A percentile compares a stretch with the other conserved stretches of the same genome.
These are phyloP conservation scores for Arthrobotrys conoides DNA, from an alignment of 2,329 filamentous ascomycete species.

Conservation along the genomic window DNA sequence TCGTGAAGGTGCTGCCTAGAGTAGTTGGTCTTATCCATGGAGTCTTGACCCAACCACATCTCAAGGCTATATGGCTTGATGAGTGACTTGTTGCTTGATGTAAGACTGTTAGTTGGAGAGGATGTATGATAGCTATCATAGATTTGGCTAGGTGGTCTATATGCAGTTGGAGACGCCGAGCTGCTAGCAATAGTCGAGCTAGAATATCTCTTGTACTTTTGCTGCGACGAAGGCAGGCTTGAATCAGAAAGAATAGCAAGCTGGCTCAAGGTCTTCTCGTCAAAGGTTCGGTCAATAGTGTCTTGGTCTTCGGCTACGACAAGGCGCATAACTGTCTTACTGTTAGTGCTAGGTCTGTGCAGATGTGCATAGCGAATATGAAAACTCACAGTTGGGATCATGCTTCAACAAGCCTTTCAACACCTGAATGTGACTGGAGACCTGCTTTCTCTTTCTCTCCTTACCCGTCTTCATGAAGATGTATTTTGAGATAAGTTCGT, in stretches of 20 bases:
- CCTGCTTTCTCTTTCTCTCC: constrained; percentile 73
- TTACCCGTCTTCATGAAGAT: constrained; percentile 70
- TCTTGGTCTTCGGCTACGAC: constrained; percentile 60
- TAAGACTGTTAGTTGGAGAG: constrained; percentile 32
- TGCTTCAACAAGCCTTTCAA: constrained; percentile 77
- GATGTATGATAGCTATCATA: constrained; percentile 56
- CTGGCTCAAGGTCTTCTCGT: constrained; percentile 60
- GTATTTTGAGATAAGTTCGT: constrained; percentile 79
- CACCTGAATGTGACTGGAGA: constrained; percentile 80
- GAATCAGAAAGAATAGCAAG: constrained; percentile 56
- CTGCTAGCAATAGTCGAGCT: constrained; percentile 56
- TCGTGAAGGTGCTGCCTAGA: constrained; percentile 62
- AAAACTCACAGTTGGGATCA: constrained; percentile 74
- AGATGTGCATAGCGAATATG: constrained; percentile 12
- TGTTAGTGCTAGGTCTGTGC: constrained; percentile 57
- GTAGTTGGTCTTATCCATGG: constrained; percentile 55
- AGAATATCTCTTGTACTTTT: constrained; percentile 59
- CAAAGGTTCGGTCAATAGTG: constrained; percentile 58
- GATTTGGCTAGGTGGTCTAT: constrained; percentile 48
- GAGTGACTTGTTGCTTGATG: constrained; percentile 45
- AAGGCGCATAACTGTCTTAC: constrained; percentile 58
- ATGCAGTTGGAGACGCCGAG: constrained; percentile 53
- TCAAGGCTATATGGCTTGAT: constrained; percentile 61
- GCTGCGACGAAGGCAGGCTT: constrained; percentile 41
- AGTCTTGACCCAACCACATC: constrained; percentile 63